Conservation (phyloP, 1,284 basidiomycete species). For the Pseudozyma pruni region DNA sequence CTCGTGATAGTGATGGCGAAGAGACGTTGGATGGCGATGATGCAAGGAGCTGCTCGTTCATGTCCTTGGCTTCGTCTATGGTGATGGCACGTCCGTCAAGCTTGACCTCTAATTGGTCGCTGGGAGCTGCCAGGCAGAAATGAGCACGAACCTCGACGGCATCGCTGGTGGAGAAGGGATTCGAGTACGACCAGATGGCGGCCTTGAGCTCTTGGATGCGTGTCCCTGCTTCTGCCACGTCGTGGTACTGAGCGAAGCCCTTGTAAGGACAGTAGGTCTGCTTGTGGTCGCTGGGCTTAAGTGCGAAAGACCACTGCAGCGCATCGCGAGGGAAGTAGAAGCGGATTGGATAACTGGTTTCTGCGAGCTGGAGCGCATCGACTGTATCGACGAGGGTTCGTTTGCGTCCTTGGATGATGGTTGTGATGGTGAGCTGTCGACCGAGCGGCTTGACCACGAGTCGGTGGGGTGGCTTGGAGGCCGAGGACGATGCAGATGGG, state of each 20-base stretch:
- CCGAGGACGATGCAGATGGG: constrained; percentile 6
- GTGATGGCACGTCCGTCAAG: constrained; percentile 25
- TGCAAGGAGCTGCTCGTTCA: constrained; percentile 18
- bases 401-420: constrained; percentile 22
- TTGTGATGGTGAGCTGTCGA: constrained; percentile 29
- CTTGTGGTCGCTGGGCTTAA: constrained; percentile 21
- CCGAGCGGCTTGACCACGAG: constrained; percentile 26
- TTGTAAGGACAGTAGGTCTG: constrained; percentile 50
- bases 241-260: constrained; percentile 40
- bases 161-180: constrained; percentile 34
- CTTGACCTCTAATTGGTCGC: constrained; percentile 15
- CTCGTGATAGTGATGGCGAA: constrained; percentile 27
- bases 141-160: constrained; percentile 25
- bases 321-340: constrained; percentile 48
- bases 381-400: constrained; percentile 32
- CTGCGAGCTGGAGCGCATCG: constrained; percentile 35
- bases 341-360: constrained; percentile 33
- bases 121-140: constrained; percentile 35
- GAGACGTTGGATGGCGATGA: constrained; percentile 11
- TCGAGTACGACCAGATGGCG: constrained; percentile 41
- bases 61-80: constrained; percentile 10
- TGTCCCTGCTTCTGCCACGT: constrained; percentile 18
- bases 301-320: constrained; percentile 26
- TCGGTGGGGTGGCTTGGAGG: constrained; percentile 32
- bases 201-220: constrained; percentile 23